Evolutionary conservation across 176 grass and related monocot species (phyloP), one percentile per base, ranked within the genome.

Genomic region (Carex parvula): DNA sequence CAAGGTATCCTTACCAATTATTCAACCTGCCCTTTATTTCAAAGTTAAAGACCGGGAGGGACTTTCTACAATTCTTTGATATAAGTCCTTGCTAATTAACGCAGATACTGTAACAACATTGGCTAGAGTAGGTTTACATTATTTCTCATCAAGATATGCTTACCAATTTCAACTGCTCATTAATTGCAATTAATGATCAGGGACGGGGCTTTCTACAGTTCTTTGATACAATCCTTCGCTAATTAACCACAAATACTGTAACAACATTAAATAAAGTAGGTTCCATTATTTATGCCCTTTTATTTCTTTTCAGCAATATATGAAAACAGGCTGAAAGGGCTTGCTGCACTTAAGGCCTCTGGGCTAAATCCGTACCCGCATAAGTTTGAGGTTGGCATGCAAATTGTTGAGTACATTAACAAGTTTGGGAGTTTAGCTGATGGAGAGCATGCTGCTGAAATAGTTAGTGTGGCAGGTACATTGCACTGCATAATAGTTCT

Each of bases 241-340:
- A 30, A 29, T 54, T 39, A 16, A 46, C 15, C 6, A 56, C 29
- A 17, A 6, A 57, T 77, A 64, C 8, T 11, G 8, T 64, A 64
- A 64, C 8, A 29, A 13, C 46, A 77, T 16, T 57, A 18, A 5
- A 56, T 32, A 33, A 24, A 50, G 24, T 57, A 57, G 20, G 52
- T 56, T 15, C 3, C n/a, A 64, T 79, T 30, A 50, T 71, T 16
- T 56, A 26, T 77, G 26, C 32, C 13, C 26, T 18, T 33, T 56
- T 2, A 53, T 73, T 26, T 74, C 79, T 76, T 64, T 87, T 70
- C 91, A 95, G 95, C 95, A 93, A 98, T 95, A 95, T 68, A 89
- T 58, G 88, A 95, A 70, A 95, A 93, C 79, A 95, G 96, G 77
- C 86, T 99, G 81, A 95, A 83, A 87, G 26, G 64, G 13, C 84